Conservation (phyloP, 2,329 filamentous ascomycete genomes). For the Fusarium sp. region DNA sequence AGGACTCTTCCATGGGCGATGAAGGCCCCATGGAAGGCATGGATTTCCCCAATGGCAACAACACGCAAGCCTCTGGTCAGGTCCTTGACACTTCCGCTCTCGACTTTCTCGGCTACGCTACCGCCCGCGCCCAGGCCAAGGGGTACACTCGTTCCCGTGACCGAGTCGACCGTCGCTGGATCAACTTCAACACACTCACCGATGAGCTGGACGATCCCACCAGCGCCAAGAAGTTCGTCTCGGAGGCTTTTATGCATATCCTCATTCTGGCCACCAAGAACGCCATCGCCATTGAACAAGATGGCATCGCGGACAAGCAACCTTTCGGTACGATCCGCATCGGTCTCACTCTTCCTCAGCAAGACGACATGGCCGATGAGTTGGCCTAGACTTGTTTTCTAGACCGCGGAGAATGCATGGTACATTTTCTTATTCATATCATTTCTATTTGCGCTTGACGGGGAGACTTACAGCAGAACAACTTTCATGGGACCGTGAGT, state of each 20-base stretch:
- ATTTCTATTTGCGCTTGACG: slow-evolving; percentile 6
- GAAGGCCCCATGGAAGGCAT: slow-evolving; percentile 33
- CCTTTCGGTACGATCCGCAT: slow-evolving; percentile 62
- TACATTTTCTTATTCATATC: slow-evolving; percentile 7
- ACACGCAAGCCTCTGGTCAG: slow-evolving; percentile 49
- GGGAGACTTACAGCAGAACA: slow-evolving; percentile 3
- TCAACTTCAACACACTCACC: slow-evolving; percentile 77
- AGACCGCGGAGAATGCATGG: background rate
- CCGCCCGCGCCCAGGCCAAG: slow-evolving; percentile 50
- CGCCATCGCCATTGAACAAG: slow-evolving; percentile 71
- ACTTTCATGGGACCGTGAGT: slow-evolving; percentile 9
- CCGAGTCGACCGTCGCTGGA: slow-evolving; percentile 54
- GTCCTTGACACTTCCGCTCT: slow-evolving; percentile 58
- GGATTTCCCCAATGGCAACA: slow-evolving; percentile 35
- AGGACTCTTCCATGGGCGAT: slow-evolving; percentile 49
- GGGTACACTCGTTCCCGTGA: slow-evolving; percentile 50
- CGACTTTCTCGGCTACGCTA: slow-evolving; percentile 59
- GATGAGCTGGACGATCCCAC: slow-evolving; percentile 72
- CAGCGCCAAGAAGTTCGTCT: slow-evolving; percentile 70
- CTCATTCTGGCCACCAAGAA: slow-evolving; percentile 76
- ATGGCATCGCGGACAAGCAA: slow-evolving; percentile 49
- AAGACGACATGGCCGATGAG: slow-evolving; percentile 38
- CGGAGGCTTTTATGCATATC: slow-evolving; percentile 80
- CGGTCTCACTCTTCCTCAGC: slow-evolving; percentile 49
- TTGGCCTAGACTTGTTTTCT: slow-evolving; percentile 23